Percentiles rank a stretch among this genome's conserved stretches.
Evolutionary conservation across 768 basidiomycete species (phyloP).

Genomic region (Symmetrospora coprosmae): DNA sequence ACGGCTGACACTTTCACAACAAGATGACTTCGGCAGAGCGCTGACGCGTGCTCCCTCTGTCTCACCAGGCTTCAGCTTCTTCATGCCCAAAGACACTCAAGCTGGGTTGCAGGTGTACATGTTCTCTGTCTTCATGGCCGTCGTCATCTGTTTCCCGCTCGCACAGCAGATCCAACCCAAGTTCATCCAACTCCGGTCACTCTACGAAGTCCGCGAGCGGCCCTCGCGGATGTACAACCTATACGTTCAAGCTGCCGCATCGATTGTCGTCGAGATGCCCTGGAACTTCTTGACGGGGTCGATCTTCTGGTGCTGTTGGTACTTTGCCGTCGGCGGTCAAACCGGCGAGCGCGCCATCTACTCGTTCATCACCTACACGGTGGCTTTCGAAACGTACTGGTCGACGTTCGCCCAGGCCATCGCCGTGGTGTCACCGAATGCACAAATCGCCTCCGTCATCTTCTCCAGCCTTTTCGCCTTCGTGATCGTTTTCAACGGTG

Average conservation of each 20-base stretch:
- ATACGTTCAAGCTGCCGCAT: constrained; percentile 35
- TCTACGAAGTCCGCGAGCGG: constrained; percentile 56
- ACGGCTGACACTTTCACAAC: no score
- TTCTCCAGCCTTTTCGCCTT: constrained; percentile 29
- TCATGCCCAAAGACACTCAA: no score
- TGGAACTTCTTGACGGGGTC: constrained; percentile 37
- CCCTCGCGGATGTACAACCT: constrained; percentile 54
- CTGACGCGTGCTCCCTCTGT: no score
- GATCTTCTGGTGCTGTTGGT: constrained; percentile 55
- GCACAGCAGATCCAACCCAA: constrained; percentile 53
- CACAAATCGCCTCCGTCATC: constrained; percentile 44
- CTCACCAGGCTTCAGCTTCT: no score
- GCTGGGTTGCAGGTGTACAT: constrained; percentile 27
- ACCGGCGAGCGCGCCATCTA: constrained; percentile 13
- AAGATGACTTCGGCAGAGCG: no score
- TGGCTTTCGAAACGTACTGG: constrained; percentile 51
- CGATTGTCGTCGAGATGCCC: constrained; percentile 30
- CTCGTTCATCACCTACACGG: constrained; percentile 34
- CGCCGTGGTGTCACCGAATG: constrained; percentile 49
- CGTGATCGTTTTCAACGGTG: constrained; percentile 50
- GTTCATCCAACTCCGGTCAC: constrained; percentile 47
- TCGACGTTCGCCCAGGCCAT: constrained; percentile 51
- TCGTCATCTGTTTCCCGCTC: constrained; percentile 39
- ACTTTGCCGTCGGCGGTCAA: constrained; percentile 49
- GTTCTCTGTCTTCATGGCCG: constrained; percentile 27